Base-by-base conservation (phyloP, 768 basidiomycete genomes). In the Cyathus striatus region DNA sequence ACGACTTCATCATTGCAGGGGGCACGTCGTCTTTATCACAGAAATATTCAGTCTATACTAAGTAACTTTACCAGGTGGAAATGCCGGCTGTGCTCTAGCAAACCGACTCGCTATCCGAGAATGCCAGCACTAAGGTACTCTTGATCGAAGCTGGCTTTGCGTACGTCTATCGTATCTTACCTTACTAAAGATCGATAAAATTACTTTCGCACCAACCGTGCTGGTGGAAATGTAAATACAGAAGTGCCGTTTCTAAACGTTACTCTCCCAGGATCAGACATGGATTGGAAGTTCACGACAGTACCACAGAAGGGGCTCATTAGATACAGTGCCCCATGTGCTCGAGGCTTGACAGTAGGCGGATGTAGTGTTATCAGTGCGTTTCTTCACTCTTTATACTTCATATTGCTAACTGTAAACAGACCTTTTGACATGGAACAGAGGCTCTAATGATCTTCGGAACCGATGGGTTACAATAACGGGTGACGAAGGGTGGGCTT, bases 101-200 rank as follows among this genome's bases (percentile, higher is more conserved):
- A 66, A 75, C n/a, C 65, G 81, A 3, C 58, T 81, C 2, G n/a
- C n/a, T n/a, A n/a, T 72, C 72, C 4, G 81, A 81, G 52, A 59
- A 77, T 40, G 66, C 71, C 0, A 49, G 51, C 1, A 59, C 74
- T 12, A 62, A 64, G 1, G 78, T 81, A 0, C 59, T 79, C 6
- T 51, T 83, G 2, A 54, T 81, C 6, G 80, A 83, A 54, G 72
- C 77, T 0, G 80, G 80, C 1, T 55, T 61, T 44, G 82, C 78
- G 83, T 80, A 34, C n/a, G n/a, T n/a, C n/a, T n/a, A n/a, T n/a
- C n/a, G n/a, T n/a, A n/a, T n/a, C n/a, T n/a, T n/a, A n/a, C n/a
- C n/a, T n/a, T n/a, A n/a, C n/a, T n/a, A n/a, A n/a, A n/a, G n/a
- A n/a, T n/a, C n/a, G n/a, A n/a, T n/a, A n/a, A n/a, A n/a, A n/a